phyloP scores from a whole-genome alignment of 768 basidiomycete genomes.

The Trametopsis cervina region DNA sequence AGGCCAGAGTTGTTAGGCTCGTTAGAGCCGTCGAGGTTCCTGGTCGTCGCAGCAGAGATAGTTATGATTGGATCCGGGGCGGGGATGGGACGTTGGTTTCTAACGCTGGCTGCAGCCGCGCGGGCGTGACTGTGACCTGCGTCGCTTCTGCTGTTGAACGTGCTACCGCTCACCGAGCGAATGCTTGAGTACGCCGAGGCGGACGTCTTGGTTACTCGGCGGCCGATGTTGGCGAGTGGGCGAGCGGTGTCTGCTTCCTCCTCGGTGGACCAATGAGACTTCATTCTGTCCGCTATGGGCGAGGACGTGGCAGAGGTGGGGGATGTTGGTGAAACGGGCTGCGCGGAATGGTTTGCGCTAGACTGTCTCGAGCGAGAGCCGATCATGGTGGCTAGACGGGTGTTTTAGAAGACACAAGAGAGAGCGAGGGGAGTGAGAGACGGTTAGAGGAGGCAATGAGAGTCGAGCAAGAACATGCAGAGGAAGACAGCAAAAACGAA shows the following conservation, averaged over 20 bases:
- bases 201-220: slow-evolving; percentile 20
- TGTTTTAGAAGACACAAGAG: background rate
- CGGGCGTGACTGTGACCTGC: slow-evolving; percentile 5
- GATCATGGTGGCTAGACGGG: background rate
- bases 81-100: slow-evolving; percentile 21
- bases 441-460: slow-evolving; percentile 8
- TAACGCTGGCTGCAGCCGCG: slow-evolving; percentile 9
- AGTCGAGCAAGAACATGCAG: slow-evolving; percentile 11
- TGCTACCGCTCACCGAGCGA: slow-evolving; percentile 21
- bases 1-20: slow-evolving; percentile 11
- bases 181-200: slow-evolving; percentile 18
- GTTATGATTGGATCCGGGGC: slow-evolving; percentile 46
- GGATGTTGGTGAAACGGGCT: slow-evolving; percentile 20
- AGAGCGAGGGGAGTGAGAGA: slow-evolving; percentile 3
- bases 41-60: slow-evolving; percentile 32
- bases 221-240: slow-evolving; percentile 17
- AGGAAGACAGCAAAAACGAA: slow-evolving; percentile 4
- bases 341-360: background rate
- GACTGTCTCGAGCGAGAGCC: background rate
- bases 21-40: slow-evolving; percentile 20
- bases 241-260: slow-evolving; percentile 27
- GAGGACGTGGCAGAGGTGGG: slow-evolving; percentile 28
- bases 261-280: slow-evolving; percentile 44
- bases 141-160: slow-evolving; percentile 2
- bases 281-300: slow-evolving; percentile 35